Percentiles rank a stretch among this genome's conserved stretches.
These are phyloP conservation scores for Hericium alpestre DNA, from an alignment of 768 basidiomycete genomes.

Conservation along the genomic window DNA sequence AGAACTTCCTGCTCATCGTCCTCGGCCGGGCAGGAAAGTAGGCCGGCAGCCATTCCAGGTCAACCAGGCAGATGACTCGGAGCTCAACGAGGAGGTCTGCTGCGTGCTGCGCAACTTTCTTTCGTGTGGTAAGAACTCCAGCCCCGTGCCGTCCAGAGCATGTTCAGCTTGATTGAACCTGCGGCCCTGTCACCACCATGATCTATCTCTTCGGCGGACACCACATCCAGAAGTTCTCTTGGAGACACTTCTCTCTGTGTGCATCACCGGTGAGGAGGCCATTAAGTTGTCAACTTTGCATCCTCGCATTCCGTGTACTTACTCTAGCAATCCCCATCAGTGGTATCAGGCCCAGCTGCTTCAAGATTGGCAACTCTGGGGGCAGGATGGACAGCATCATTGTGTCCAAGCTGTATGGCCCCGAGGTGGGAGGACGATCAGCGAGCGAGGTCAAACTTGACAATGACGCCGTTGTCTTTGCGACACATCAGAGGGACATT, in stretches of 20 bases:
- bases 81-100: no score
- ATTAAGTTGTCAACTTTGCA: constrained; percentile 95
- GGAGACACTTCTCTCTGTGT: constrained; percentile 96
- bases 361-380: constrained; percentile 98
- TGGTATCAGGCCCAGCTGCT: constrained; percentile 99
- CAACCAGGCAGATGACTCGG: no score
- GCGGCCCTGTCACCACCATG: constrained; percentile 97
- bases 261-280: constrained; percentile 85
- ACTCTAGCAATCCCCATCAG: constrained; percentile 94
- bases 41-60: no score
- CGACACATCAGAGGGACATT: no score
- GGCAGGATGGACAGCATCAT: constrained; percentile 99
- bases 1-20: no score
- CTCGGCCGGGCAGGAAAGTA: no score
- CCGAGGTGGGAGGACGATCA: no score
- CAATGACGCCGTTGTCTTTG: no score
- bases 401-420: constrained; percentile 93
- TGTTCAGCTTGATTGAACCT: constrained; percentile 98
- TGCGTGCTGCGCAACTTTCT: no score
- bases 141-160: constrained; percentile 96
- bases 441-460: no score
- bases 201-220: constrained; percentile 99
- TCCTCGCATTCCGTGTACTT: constrained; percentile 86
- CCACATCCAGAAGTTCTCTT: constrained; percentile 99
- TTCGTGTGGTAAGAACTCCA: no score